These are phyloP conservation scores for Starmerella apicola DNA, from an alignment of 805 yeast species.

Conservation along the genomic window DNA sequence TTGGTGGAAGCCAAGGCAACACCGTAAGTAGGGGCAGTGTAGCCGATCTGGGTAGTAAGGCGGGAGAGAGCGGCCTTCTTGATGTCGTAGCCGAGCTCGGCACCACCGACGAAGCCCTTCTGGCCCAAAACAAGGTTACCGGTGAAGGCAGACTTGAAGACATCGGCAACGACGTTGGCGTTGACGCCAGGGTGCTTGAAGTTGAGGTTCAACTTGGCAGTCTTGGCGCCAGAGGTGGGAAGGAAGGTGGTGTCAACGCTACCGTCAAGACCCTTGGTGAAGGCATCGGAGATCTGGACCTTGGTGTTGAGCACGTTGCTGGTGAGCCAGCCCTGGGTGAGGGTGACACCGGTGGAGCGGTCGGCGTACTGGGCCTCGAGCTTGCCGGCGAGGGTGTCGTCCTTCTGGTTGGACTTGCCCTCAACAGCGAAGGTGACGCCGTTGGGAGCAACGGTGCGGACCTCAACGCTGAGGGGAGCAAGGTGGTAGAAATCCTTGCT, in stretches of 20 bases:
- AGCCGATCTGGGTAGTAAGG: conserved; percentile 88
- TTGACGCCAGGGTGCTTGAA: conserved; percentile 87
- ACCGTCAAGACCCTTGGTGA: conserved; percentile 90
- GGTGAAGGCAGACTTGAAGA: conserved; percentile 91
- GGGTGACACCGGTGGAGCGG: conserved; percentile 80
- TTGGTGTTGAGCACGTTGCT: conserved; percentile 85
- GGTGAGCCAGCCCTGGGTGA: conserved; percentile 97
- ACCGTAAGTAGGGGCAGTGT: conserved; percentile 77
- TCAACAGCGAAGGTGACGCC: conserved; percentile 90
- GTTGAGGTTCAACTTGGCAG: conserved; percentile 79
- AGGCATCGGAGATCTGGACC: conserved; percentile 79
- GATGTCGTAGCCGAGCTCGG: conserved; percentile 93
- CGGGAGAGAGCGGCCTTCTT: conserved; percentile 83
- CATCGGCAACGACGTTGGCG: conserved; percentile 89
- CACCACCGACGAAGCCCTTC: conserved; percentile 95
- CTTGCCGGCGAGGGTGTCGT: conserved; percentile 72
- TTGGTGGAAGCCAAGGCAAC: conserved; percentile 76
- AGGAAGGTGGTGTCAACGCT: conserved; percentile 78
- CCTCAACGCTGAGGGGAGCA: conserved; percentile 74
- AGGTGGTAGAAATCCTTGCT: conserved; percentile 87
- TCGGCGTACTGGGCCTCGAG: conserved; percentile 87
- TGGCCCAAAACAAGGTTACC: conserved; percentile 93
- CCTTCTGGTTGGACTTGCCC: conserved; percentile 73
- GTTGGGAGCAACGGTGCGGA: conserved; percentile 88
- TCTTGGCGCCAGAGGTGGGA: conserved; percentile 68